phyloP scores from a whole-genome alignment of 768 basidiomycete genomes.

The Hemileccinum rubropunctum region DNA sequence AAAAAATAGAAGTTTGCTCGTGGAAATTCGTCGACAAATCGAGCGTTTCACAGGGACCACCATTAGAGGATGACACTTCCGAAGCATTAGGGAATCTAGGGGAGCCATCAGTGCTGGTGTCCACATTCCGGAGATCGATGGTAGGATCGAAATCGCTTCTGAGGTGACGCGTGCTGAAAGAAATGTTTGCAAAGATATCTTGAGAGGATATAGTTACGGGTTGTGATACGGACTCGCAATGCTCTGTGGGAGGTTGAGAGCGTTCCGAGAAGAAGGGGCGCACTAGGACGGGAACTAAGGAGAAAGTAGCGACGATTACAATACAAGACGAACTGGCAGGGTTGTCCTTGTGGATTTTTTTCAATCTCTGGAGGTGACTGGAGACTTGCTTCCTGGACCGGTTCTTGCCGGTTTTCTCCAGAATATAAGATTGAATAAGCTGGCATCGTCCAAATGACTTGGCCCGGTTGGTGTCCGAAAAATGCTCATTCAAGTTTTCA shows the following conservation, averaged over 20 bases:
- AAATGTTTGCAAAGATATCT: slow-evolving; percentile 7
- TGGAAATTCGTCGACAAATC: slow-evolving; percentile 8
- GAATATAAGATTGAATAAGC: slow-evolving; percentile 37
- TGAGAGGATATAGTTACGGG: slow-evolving; percentile 3
- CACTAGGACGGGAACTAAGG: slow-evolving; percentile 16
- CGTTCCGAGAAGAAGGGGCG: slow-evolving; percentile 25
- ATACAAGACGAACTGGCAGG: slow-evolving; percentile 28
- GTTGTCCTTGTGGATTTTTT: slow-evolving; percentile 33
- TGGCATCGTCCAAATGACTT: slow-evolving; percentile 39
- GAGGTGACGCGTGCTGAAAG: slow-evolving; percentile 8
- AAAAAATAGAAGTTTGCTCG: slow-evolving; percentile 1
- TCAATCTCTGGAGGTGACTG: slow-evolving; percentile 38
- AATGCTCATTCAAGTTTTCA: slow-evolving; percentile 12
- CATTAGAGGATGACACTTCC: slow-evolving; percentile 4
- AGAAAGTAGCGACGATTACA: not conserved
- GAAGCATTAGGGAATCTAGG: slow-evolving; percentile 6
- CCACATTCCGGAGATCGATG: slow-evolving; percentile 5
- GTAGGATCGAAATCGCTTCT: slow-evolving; percentile 13
- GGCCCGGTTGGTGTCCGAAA: slow-evolving; percentile 7
- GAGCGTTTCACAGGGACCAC: not conserved
- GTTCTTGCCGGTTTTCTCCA: slow-evolving; percentile 37
- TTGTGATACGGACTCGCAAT: slow-evolving; percentile 3
- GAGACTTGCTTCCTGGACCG: slow-evolving; percentile 40
- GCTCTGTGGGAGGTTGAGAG: slow-evolving; percentile 12
- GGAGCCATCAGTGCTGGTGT: not conserved